Evolutionary conservation across 768 basidiomycete species (phyloP), one percentile per base, ranked within the genome.

Genomic region (Suillus lakei): DNA sequence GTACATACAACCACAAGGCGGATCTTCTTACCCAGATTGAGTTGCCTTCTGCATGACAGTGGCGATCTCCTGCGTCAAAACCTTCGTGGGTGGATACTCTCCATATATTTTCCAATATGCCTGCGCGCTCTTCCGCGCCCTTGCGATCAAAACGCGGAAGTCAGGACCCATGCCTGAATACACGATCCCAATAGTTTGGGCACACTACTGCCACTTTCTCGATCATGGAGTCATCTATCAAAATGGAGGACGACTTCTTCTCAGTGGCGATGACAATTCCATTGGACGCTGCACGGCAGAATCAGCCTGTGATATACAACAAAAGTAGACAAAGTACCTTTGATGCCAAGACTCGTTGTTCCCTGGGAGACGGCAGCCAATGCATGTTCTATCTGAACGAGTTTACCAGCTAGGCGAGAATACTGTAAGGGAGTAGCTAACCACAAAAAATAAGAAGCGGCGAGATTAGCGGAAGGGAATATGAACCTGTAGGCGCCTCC

Each of bases 141-240:
- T 95, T 58, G 93, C 85, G 54, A 99, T 91, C 66, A 99, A 85
- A 28, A 99, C 88, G 50, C 98, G 89, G 79, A 98, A 99, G 79
- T 99, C 98, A 56, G 98, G 98, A 1, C 98, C 96, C 98, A 99
- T 99, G 41, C 98, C 98, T 39, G 96, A 97, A 82, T 99, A 99
- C 55, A 99, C 98, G 70, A 99, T 94, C 60, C 98, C 98, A 72
- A 99, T 99, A 79, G n/a, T 99, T 99, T 41, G 98, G 98, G 78
- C 97, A 99, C 68, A 99, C 91, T 60, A 97, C 86, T 1, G 96
- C 94, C 67, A 98, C 95, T 81, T 98, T 98, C 78, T 99, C 98
- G 71, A 99, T 87, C 85, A 97, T 94, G 36, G 94, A 94, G 79
- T 98, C 95, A 83, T 99, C 98, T 69, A 99, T 93, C 71, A 99